These are phyloP conservation scores for Chenopodium album DNA, from an alignment of 148 eudicot genomes.

Conservation along the genomic window DNA sequence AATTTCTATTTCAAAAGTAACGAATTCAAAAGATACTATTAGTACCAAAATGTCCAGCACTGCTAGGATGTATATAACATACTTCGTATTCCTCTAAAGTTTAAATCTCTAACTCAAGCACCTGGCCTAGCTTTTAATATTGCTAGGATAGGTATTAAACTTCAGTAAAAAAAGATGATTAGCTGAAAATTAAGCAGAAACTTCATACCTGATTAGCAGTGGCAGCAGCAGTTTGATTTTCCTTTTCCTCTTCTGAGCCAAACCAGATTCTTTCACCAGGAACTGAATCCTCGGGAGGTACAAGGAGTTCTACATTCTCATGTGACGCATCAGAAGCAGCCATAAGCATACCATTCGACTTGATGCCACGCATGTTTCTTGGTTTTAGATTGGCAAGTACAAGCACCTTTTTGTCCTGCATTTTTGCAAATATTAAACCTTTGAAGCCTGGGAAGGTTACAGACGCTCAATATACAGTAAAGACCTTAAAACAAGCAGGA, in stretches of 20 bases:
- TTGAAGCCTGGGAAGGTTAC: not conserved
- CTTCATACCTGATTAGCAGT: conserved; percentile 74
- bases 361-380: conserved; percentile 94
- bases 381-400: conserved; percentile 96
- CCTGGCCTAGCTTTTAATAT: not conserved
- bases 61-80: not conserved
- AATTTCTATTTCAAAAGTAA: not conserved
- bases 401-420: conserved; percentile 69
- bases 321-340: conserved; percentile 97
- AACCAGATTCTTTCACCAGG: conserved; percentile 97
- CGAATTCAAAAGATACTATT: not conserved
- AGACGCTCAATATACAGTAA: not conserved
- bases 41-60: not conserved
- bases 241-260: conserved; percentile 67
- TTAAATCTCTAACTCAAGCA: not conserved
- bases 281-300: conserved; percentile 75
- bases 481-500: not conserved
- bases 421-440: conserved; percentile 3
- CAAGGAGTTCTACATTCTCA: conserved; percentile 95
- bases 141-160: not conserved
- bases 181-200: not conserved
- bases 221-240: conserved; percentile 68
- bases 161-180: not conserved
- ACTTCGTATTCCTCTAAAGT: not conserved
- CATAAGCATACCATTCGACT: conserved; percentile 94